Conservation (phyloP, 345 rosid genomes). For the Euphorbia peplus region DNA sequence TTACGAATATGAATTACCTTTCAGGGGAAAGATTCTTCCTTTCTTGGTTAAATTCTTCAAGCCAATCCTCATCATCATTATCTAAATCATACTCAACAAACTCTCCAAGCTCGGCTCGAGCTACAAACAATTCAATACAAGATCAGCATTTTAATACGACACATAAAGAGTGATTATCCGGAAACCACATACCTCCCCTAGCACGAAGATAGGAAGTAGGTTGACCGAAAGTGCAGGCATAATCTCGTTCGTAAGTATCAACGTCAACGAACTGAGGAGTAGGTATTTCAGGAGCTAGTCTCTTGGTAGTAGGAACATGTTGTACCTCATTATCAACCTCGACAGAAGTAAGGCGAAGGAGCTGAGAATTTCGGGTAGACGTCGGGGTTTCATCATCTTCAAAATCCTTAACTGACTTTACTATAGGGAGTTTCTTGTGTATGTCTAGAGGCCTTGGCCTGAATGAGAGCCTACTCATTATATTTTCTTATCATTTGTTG, state of each 20-base stretch:
- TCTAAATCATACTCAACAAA: constrained; percentile 97
- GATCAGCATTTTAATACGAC: constrained; percentile 8
- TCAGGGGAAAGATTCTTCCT: constrained; percentile 58
- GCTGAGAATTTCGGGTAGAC: constrained; percentile 79
- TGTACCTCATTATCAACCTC: constrained; percentile 61
- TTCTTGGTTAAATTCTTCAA: constrained; percentile 58
- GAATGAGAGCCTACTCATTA: constrained; percentile 91
- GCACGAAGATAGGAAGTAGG: constrained; percentile 89
- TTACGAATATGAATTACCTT: constrained; percentile 40
- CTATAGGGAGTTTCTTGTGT: constrained; percentile 92
- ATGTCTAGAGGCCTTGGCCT: constrained; percentile 96
- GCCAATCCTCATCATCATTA: constrained; percentile 99
- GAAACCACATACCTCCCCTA: constrained; percentile 69
- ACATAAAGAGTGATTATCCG: background rate
- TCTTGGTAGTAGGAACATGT: constrained; percentile 57
- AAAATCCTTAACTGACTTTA: constrained; percentile 82
- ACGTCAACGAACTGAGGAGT: constrained; percentile 86
- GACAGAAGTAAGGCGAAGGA: constrained; percentile 50
- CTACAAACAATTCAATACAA: constrained; percentile 41
- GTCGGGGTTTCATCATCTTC: constrained; percentile 89
- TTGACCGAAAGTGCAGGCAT: constrained; percentile 68
- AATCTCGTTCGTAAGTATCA: constrained; percentile 90
- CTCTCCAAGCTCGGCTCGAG: constrained; percentile 95
- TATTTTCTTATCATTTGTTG: constrained; percentile 19
- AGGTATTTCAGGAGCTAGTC: constrained; percentile 75